Percentiles rank a stretch among this genome's conserved stretches.
These are phyloP conservation scores for Fragaria nilgerrensis DNA, from an alignment of 306 rosid species.

Conservation along the genomic window DNA sequence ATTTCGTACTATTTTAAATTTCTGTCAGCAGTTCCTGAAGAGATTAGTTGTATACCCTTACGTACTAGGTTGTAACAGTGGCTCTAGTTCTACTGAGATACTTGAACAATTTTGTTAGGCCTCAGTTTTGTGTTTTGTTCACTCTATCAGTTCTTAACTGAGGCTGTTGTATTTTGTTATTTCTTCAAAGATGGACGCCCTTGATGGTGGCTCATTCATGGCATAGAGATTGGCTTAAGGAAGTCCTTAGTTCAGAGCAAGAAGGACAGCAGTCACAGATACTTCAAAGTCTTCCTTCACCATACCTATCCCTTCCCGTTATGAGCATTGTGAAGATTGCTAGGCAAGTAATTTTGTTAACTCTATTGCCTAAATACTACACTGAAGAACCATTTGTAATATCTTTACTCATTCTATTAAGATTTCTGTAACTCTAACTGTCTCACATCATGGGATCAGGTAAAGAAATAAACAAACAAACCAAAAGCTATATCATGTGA, in stretches of 20 bases:
- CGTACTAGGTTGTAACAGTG: background rate
- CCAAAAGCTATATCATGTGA: background rate
- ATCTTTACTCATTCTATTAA: background rate
- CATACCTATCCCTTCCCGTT: constrained; percentile 78
- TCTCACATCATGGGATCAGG: background rate
- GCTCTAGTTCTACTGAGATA: constrained; percentile 6
- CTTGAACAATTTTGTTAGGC: background rate
- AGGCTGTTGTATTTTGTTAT: constrained; percentile 17
- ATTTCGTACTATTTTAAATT: background rate
- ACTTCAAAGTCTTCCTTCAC: constrained; percentile 63
- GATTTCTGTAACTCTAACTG: background rate
- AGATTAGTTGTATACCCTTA: background rate
- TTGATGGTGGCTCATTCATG: constrained; percentile 91
- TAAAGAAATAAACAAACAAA: background rate
- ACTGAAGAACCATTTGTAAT: background rate
- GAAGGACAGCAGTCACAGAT: constrained; percentile 37
- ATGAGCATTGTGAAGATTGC: constrained; percentile 90
- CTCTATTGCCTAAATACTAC: background rate
- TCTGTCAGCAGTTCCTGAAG: background rate
- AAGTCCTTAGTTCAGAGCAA: constrained; percentile 58
- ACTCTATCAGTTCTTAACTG: constrained; percentile 17
- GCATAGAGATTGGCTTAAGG: constrained; percentile 81
- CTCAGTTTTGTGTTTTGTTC: constrained; percentile 1
- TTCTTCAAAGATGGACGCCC: constrained; percentile 77
- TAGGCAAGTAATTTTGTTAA: constrained; percentile 45